Percentiles rank a stretch among this genome's conserved stretches.
These are phyloP conservation scores for Leccinum rimulosum DNA, from an alignment of 768 basidiomycete species.

Conservation along the genomic window DNA sequence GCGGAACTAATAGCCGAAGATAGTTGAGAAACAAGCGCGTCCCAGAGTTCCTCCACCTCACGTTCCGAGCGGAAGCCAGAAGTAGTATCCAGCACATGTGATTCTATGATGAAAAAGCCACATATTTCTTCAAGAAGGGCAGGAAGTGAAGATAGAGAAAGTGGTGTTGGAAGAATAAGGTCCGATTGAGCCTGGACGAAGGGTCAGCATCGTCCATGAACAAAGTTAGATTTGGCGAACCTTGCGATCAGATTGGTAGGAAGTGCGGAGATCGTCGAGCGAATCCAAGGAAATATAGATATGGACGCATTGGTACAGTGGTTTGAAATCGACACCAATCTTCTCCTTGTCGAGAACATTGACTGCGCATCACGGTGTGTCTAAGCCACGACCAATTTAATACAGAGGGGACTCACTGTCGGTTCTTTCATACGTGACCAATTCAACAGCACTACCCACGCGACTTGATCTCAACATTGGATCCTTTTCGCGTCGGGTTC, in stretches of 20 bases:
- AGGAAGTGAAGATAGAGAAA: slow-evolving; percentile 64
- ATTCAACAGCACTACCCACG: slow-evolving; percentile 89
- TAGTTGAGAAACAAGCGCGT: slow-evolving; percentile 73
- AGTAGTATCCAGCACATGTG: slow-evolving; percentile 85
- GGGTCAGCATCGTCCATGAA: slow-evolving; percentile 14
- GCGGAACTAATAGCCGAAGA: slow-evolving; percentile 72
- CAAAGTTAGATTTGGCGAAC: slow-evolving; percentile 34
- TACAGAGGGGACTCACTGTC: slow-evolving; percentile 64
- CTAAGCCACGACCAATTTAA: slow-evolving; percentile 5
- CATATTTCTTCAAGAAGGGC: slow-evolving; percentile 90
- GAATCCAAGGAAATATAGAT: slow-evolving; percentile 91
- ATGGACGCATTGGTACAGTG: slow-evolving; percentile 94
- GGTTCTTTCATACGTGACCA: slow-evolving; percentile 89
- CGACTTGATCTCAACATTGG: slow-evolving; percentile 69
- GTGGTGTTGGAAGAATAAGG: slow-evolving; percentile 79
- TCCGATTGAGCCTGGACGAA: slow-evolving; percentile 85
- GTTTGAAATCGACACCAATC: slow-evolving; percentile 88
- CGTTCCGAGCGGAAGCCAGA: slow-evolving; percentile 85
- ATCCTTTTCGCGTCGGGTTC: slow-evolving; percentile 79
- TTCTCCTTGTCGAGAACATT: slow-evolving; percentile 91
- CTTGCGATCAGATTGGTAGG: slow-evolving; percentile 97
- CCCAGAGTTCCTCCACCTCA: slow-evolving; percentile 96
- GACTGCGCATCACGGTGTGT: slow-evolving; percentile 43
- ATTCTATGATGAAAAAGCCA: slow-evolving; percentile 97
- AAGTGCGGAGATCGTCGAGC: slow-evolving; percentile 84